Percentiles rank a stretch among this genome's conserved stretches.
These are phyloP conservation scores for Fusarium pseudocircinatum DNA, from an alignment of 2,329 filamentous ascomycete species.

Conservation along the genomic window DNA sequence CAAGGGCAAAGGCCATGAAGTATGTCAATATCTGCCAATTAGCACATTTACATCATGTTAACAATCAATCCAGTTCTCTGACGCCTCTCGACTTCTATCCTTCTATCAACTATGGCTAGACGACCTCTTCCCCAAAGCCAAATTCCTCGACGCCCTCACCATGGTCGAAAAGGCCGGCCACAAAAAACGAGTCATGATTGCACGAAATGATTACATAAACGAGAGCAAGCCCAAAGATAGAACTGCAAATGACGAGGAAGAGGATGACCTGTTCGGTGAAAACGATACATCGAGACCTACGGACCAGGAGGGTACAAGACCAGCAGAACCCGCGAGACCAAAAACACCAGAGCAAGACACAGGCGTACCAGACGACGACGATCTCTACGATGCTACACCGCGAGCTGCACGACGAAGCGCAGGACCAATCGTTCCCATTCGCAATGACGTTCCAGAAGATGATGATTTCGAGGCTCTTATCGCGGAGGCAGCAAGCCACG, in stretches of 20 bases:
- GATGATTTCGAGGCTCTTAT: constrained; percentile 65
- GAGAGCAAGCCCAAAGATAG: constrained; percentile 69
- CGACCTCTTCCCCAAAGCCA: constrained; percentile 92
- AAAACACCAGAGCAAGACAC: constrained; percentile 39
- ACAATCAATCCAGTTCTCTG: constrained; percentile 72
- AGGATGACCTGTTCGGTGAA: constrained; percentile 27
- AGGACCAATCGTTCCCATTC: constrained; percentile 34
- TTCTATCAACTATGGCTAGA: constrained; percentile 98
- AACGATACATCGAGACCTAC: constrained; percentile 39
- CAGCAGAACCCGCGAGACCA: constrained; percentile 46
- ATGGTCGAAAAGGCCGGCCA: constrained; percentile 97
- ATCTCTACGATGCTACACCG: constrained; percentile 67
- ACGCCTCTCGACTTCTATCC: constrained; percentile 81
- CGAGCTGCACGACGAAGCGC: constrained; percentile 16
- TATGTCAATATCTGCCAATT: constrained; percentile 47
- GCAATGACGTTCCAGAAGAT: constrained; percentile 50
- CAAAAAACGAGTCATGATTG: constrained; percentile 78
- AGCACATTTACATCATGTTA: not conserved
- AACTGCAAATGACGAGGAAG: constrained; percentile 44
- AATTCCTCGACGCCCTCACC: constrained; percentile 85
- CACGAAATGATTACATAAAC: constrained; percentile 85
- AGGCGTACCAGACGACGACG: constrained; percentile 55
- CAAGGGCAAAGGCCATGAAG: constrained; percentile 95
- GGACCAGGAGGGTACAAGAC: constrained; percentile 47
- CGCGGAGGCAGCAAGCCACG: constrained; percentile 55